These are phyloP conservation scores for Tulasnella sp. DNA, from an alignment of 768 basidiomycete genomes.

Conservation along the genomic window DNA sequence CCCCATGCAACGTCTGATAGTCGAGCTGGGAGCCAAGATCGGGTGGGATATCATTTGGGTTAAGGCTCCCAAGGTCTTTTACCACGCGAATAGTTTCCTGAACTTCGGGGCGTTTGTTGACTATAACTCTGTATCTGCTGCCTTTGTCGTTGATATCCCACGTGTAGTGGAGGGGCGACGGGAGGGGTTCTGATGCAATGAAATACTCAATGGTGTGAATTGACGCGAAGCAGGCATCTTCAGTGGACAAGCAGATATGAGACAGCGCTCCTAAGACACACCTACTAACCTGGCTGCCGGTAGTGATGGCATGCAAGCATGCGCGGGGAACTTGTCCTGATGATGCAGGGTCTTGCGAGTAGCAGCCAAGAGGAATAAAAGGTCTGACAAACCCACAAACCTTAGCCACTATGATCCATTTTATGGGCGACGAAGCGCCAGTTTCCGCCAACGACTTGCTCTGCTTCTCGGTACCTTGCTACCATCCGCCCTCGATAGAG, in stretches of 20 bases:
- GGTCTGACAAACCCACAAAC: no score
- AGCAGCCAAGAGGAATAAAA: constrained; percentile 94
- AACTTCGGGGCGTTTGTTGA: not conserved
- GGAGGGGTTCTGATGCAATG: no score
- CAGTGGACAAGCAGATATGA: not conserved
- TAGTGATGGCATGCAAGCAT: constrained; percentile 89
- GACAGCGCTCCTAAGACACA: not conserved
- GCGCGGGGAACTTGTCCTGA: constrained; percentile 77
- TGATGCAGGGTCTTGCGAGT: constrained; percentile 83
- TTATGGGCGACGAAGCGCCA: no score
- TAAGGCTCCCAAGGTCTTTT: not conserved
- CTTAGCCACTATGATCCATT: no score
- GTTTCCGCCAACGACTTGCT: no score
- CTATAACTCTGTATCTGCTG: not conserved
- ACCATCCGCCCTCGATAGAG: no score
- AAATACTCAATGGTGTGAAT: no score
- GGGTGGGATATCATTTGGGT: constrained; percentile 6
- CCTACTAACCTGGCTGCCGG: constrained; percentile 67
- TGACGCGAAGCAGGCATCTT: no score
- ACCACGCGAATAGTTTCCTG: not conserved
- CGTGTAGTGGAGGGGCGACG: not conserved
- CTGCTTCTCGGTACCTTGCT: no score
- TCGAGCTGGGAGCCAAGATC: not conserved
- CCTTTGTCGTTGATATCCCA: not conserved
- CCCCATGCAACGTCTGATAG: not conserved